phyloP scores from a whole-genome alignment of 495 filamentous ascomycete species.

The Aspergillus asperescens region DNA sequence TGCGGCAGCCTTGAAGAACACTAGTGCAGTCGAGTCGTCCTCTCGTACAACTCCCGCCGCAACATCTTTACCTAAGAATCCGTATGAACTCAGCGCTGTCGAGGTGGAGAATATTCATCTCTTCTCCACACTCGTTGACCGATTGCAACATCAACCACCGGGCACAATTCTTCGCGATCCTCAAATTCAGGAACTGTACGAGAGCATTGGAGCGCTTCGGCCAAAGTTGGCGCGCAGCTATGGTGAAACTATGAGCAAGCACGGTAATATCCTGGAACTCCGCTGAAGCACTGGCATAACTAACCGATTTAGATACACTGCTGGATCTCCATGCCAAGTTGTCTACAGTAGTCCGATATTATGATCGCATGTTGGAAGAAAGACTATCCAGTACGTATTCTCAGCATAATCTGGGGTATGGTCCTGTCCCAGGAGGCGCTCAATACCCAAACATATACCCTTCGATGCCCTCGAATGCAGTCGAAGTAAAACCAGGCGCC shows the following conservation, averaged over 20 bases:
- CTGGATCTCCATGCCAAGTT: conserved; percentile 93
- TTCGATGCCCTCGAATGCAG: conserved; percentile 49
- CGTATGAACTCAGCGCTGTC: conserved; percentile 89
- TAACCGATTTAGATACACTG: conserved; percentile 62
- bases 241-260: conserved; percentile 99
- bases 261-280: conserved; percentile 55
- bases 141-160: conserved; percentile 89
- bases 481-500: conserved; percentile 48
- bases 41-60: conserved; percentile 23
- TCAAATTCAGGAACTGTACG: conserved; percentile 96
- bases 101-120: conserved; percentile 98
- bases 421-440: conserved; percentile 44
- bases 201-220: conserved; percentile 85
- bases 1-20: conserved; percentile 70
- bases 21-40: conserved; percentile 33
- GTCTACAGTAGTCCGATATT: conserved; percentile 96
- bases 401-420: conserved; percentile 59
- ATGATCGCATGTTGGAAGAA: conserved; percentile 96
- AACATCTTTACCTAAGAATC: conserved; percentile 66
- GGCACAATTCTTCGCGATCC: conserved; percentile 93
- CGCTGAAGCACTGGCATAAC: conserved; percentile 3
- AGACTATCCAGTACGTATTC: conserved; percentile 87
- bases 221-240: conserved; percentile 95
- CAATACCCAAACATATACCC: conserved; percentile 62
- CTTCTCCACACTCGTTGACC: conserved; percentile 90